Base-by-base conservation (phyloP, 225 moss, liverwort and hornwort species). In the Pleurozium schreberi region DNA sequence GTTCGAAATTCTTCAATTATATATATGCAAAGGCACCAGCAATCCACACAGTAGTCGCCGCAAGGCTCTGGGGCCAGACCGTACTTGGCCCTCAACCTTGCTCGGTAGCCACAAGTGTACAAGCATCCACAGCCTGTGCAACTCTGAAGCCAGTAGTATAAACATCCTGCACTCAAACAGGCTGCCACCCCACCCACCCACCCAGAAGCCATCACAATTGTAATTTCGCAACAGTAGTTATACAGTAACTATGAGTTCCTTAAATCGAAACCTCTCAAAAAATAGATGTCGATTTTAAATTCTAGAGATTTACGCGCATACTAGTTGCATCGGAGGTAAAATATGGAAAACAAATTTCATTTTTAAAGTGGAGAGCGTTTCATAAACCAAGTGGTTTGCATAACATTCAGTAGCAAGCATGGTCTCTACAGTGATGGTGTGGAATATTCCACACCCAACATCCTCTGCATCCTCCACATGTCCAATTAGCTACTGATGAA, bases 31-130 rank as follows among this genome's bases (percentile, higher is more conserved):
- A 61, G 40, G 52, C 95, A 97, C 33, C 92, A 97, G 42, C 57
- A 96, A 38, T 97, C 97, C 34, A 93, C 90, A 75, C 87, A 87
- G 75, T 20, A 94, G 81, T 96, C 97, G 18, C 90, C 89, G 79
- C 96, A 97, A 43, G 94, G 94, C 87, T 68, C 68, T 9, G 86
- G 67, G 5, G 88, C 88, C 27, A 97, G 90, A 43, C 94, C 93
- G 52, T 89, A 96, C 85, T 96, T 97, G 80, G 88, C 89, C 55
- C 97, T 91, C 84, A 97, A 94, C 11, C 93, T 92, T 17, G 40
- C 19, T 14, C 96, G 91, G 87, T 92, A 94, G 16, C 93, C 93
- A 75, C 91, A 97, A 2, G 95, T 83, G 90, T 95, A 96, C 12
- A 92, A 4, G 92, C 57, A 96, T 33, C 94, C 93, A 43, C 82